Conservation (phyloP, 495 filamentous ascomycete genomes). For the Xylaria telfairii region DNA sequence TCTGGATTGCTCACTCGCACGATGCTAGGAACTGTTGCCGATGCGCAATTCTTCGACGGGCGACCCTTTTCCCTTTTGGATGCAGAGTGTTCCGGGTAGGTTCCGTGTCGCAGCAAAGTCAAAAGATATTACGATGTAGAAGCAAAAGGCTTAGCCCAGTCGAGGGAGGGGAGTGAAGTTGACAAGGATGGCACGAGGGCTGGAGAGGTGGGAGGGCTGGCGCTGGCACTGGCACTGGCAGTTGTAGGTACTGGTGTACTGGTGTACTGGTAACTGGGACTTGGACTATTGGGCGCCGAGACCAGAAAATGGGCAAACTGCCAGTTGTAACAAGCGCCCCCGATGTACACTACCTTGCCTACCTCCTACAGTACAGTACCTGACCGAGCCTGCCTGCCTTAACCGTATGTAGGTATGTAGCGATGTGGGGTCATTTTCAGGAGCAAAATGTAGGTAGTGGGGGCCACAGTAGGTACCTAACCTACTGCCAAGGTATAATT, state of each 20-base stretch:
- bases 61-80: background rate
- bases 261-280: background rate
- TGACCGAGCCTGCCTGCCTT: background rate
- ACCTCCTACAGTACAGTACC: background rate
- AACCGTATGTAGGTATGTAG: background rate
- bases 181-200: slow-evolving; percentile 22
- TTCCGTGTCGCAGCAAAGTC: background rate
- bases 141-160: background rate
- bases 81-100: background rate
- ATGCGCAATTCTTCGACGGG: background rate
- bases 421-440: slow-evolving; percentile 11
- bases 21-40: slow-evolving; percentile 3
- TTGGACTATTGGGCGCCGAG: background rate
- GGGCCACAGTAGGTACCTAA: background rate
- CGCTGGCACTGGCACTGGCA: background rate
- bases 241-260: background rate
- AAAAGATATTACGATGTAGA: background rate
- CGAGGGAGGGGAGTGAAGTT: slow-evolving; percentile 8
- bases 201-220: slow-evolving; percentile 17
- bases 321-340: background rate
- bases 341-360: no score
- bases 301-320: background rate
- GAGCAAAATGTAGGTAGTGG: background rate
- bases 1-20: slow-evolving; percentile 13
- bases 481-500: background rate